Evolutionary conservation across 192 early-diverging fungal species (phyloP), one percentile per base, ranked within the genome.

Genomic region (Entomortierella beljakovae): DNA sequence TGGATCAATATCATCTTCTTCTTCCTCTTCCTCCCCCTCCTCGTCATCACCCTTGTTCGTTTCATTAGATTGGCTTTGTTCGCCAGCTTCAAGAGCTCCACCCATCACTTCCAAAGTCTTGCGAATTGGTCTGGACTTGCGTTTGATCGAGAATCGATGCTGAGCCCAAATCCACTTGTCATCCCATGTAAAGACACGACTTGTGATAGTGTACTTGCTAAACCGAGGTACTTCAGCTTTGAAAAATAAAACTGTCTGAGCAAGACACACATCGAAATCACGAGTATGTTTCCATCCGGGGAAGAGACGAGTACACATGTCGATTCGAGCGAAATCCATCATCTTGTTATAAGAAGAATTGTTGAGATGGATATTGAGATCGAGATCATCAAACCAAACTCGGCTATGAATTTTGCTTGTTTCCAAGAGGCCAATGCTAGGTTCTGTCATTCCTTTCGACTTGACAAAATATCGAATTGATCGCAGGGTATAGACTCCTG

Each of bases 161-260:
- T 85, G 64, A 26, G 85, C 49, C 49, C 81, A 84, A 23, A 87
- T 52, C 87, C 87, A 88, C 62, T 88, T 88, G 25, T 84, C 75
- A 33, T 80, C 79, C 87, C 87, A 88, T 15, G 83, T 80, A 53
- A 80, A 83, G 53, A 88, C 58, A 16, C 87, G 81, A 22, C 61
- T 80, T 23, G 85, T 72, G 42, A 88, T 71, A 0, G 79, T 84
- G 26, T 84, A 88, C 40, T 81, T 71, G 51, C 62, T 68, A 26
- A 88, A 80, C 16, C 81, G 68, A 2, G 81, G 79, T 0, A 88
- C 85, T 33, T 88, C 87, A 1, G 80, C 80, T 35, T 82, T 83
- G 64, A 86, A 88, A 18, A 84, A 61, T 3, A 83, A 68, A 1
- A 86, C 71, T 2, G 75, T 79, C 67, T 79, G 75, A 3, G 75